These are phyloP conservation scores for Cordyceps cicadae DNA, from an alignment of 2,329 filamentous ascomycete genomes.

Conservation along the genomic window DNA sequence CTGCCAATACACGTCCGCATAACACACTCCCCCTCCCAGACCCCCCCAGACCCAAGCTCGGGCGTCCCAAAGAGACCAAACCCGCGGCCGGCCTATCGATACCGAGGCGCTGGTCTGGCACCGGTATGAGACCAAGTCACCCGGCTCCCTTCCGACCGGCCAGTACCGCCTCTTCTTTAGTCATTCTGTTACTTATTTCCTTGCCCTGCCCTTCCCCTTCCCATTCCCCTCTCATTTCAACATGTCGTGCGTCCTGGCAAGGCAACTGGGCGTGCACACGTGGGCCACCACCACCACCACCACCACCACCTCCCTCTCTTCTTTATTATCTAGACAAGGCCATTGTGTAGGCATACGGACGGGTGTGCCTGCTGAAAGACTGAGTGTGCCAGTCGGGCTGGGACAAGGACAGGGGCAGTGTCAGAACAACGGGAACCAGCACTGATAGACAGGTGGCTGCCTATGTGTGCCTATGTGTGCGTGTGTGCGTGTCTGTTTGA, in stretches of 20 bases:
- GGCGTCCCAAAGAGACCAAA: background rate
- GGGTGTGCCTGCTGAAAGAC: background rate
- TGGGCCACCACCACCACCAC: background rate
- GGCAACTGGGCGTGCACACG: slow-evolving; percentile 6
- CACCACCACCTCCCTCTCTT: no score
- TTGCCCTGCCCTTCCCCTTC: no score
- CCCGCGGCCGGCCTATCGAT: background rate
- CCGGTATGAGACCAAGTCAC: background rate
- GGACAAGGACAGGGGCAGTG: background rate
- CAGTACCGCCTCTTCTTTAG: background rate
- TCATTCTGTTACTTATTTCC: background rate
- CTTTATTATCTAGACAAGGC: background rate
- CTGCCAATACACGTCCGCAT: no score
- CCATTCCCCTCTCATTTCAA: background rate
- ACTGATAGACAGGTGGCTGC: background rate
- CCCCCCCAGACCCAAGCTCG: background rate
- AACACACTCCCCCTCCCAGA: no score
- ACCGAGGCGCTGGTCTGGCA: background rate
- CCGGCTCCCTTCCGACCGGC: background rate
- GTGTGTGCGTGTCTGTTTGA: no score
- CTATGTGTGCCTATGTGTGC: no score
- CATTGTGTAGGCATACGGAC: background rate
- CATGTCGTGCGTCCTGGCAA: slow-evolving; percentile 6
- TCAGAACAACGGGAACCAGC: background rate
- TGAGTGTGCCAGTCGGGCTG: slow-evolving; percentile 1